Conservation (phyloP, 2,329 filamentous ascomycete species). For the Gnomoniopsis smithogilvyi region DNA sequence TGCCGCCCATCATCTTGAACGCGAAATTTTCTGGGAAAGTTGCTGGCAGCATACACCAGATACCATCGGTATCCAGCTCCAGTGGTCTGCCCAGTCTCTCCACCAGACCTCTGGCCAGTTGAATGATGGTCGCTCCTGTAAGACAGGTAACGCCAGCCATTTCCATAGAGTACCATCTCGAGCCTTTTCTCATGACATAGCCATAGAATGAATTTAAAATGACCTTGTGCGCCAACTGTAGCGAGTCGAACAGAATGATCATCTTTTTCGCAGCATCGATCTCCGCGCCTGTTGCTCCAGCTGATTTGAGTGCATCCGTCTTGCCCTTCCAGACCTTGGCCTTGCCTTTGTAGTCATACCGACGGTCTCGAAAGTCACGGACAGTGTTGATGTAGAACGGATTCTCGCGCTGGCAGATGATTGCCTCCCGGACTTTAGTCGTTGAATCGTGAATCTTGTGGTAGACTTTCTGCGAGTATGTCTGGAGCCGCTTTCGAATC, state of each 20-base stretch:
- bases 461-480: constrained; percentile 98
- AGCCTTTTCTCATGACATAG: constrained; percentile 99
- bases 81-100: constrained; percentile 89
- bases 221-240: constrained; percentile 97
- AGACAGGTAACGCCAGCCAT: constrained; percentile 99
- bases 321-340: constrained; percentile 99
- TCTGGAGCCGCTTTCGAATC: constrained; percentile 81
- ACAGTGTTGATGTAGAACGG: constrained; percentile 98
- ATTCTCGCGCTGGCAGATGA: constrained; percentile 97
- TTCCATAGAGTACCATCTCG: constrained; percentile 98
- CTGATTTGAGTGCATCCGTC: constrained; percentile 78
- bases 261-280: constrained; percentile 97
- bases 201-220: constrained; percentile 99
- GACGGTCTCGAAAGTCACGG: constrained; percentile 89
- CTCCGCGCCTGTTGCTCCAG: constrained; percentile 72
- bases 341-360: constrained; percentile 97
- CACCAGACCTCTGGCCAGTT: constrained; percentile 89
- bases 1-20: constrained; percentile 92
- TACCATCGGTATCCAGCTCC: constrained; percentile 96
- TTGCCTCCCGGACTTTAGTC: constrained; percentile 89
- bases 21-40: constrained; percentile 95
- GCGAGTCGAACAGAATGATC: constrained; percentile 92
- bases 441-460: constrained; percentile 97
- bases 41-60: constrained; percentile 98
- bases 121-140: constrained; percentile 94